Evolutionary conservation across 2,329 filamentous ascomycete genomes (phyloP), one percentile per base, ranked within the genome.

Genomic region (Seiridium cupressi): DNA sequence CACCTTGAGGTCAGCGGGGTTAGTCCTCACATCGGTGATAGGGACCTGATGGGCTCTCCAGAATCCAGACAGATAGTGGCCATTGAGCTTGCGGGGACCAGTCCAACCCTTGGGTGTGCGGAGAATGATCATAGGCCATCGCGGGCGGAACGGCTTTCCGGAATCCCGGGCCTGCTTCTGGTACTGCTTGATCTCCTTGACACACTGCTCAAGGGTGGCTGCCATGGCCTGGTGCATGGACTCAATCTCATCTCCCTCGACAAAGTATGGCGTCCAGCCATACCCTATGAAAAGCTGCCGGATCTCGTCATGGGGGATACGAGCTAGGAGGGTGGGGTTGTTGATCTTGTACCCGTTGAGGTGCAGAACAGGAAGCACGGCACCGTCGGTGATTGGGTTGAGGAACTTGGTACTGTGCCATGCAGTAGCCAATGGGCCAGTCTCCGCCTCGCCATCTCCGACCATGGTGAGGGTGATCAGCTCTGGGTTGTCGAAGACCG

Each of bases 261-360:
- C 90, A 67, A 93, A 92, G 74, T 92, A 92, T 7, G 90, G 90
- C 54, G 87, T 84, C 87, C 89, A 93, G 65, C 90, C 90, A 68
- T 92, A 93, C 36, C 90, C 90, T 47, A 84, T 64, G 73, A 93
- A 90, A 18, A 93, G 79, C 32, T 81, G 77, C 66, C 86, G 82
- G 5, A 93, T 80, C 74, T 93, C 90, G 63, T 89, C 84, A 71
- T 92, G 89, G 48, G 85, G 84, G 69, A 93, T 89, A 65, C 90
- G 86, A 11, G 90, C 86, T 13, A 93, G 82, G 0, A 93, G 70
- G 4, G 87, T 93, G 7, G 89, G 89, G 73, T 92, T 91, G 79
- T 91, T 91, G 79, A 93, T 93, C 80, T 93, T 93, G 82, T 93
- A 93, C 51, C 90, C 90, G 67, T 93, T 93, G 40, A 93, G 80